These are phyloP conservation scores for Clavispora carvajalis DNA, from an alignment of 805 yeast species.

Conservation along the genomic window DNA sequence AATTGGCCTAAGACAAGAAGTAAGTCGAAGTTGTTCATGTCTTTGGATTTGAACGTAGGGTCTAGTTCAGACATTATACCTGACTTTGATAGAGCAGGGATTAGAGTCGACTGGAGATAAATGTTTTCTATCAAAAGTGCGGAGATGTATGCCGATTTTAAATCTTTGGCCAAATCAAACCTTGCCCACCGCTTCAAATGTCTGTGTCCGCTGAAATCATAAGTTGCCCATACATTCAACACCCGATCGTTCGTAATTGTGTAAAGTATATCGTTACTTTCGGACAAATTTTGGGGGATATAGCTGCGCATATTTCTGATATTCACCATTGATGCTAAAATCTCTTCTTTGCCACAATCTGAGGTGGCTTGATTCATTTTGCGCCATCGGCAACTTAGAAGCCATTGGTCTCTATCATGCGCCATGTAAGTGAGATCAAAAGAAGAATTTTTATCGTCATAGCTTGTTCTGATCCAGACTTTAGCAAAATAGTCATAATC, in stretches of 20 bases:
- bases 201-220: conserved; percentile 53
- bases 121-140: conserved; percentile 34
- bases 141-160: conserved; percentile 8
- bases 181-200: conserved; percentile 56
- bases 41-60: conserved; percentile 2
- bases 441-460: conserved; percentile 50
- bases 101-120: conserved; percentile 23
- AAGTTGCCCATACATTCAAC: conserved; percentile 66
- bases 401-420: conserved; percentile 48
- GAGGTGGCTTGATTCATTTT: background rate
- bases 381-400: conserved; percentile 43
- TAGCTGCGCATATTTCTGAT: conserved; percentile 30
- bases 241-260: conserved; percentile 57
- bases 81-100: conserved; percentile 2
- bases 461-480: conserved; percentile 72
- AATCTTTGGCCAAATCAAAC: conserved; percentile 20
- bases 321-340: conserved; percentile 23
- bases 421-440: conserved; percentile 66
- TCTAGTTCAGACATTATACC: background rate
- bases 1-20: conserved; percentile 38
- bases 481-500: conserved; percentile 63
- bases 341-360: conserved; percentile 3
- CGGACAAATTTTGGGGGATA: conserved; percentile 23
- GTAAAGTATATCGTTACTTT: conserved; percentile 43
- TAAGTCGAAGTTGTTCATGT: conserved; percentile 15